These are phyloP conservation scores for Yamadazyma sp. DNA, from an alignment of 1,139 yeast species.

Conservation along the genomic window DNA sequence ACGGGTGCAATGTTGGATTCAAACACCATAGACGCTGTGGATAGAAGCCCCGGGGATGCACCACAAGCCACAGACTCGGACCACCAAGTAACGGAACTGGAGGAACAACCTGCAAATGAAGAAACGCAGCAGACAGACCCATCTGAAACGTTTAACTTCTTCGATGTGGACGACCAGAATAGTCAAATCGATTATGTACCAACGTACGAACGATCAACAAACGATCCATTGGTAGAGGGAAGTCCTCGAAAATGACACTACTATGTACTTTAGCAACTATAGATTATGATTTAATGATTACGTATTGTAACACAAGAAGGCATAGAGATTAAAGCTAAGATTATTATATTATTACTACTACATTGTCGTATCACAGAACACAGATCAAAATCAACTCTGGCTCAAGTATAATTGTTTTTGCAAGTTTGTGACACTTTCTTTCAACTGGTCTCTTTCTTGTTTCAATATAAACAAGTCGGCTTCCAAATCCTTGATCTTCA, in stretches of 20 bases:
- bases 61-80: conserved; percentile 1
- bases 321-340: not conserved
- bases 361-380: not conserved
- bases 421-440: conserved; percentile 58
- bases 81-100: no score
- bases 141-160: not conserved
- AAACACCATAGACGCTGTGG: no score
- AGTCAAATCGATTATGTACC: conserved; percentile 39
- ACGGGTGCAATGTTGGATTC: conserved; percentile 4
- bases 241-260: not conserved
- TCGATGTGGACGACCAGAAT: conserved; percentile 19
- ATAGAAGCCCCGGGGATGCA: conserved; percentile 1
- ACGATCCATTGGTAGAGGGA: conserved; percentile 24
- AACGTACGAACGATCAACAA: conserved; percentile 30
- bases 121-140: not conserved
- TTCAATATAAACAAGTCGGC: conserved; percentile 80
- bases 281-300: conserved; percentile 1
- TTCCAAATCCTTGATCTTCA: conserved; percentile 78
- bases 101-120: no score
- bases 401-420: conserved; percentile 56
- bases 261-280: not conserved
- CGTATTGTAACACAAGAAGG: not conserved
- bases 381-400: conserved; percentile 1
- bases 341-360: not conserved
- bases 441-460: conserved; percentile 81